These are phyloP conservation scores for Pleurotus tuoliensis DNA, from an alignment of 768 basidiomycete species.

Conservation along the genomic window DNA sequence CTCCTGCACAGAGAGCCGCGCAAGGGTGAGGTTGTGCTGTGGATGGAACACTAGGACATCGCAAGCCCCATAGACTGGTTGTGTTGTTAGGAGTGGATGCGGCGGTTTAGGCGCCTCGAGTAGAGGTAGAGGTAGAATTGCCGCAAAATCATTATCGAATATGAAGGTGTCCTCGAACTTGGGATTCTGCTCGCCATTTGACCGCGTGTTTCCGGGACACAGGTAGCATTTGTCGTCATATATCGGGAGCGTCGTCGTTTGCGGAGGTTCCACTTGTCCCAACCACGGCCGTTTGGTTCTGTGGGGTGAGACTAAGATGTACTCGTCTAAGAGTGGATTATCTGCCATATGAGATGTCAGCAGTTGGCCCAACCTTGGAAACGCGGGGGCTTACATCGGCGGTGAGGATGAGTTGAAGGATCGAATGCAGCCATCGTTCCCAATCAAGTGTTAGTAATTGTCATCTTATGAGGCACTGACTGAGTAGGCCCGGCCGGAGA, in stretches of 20 bases:
- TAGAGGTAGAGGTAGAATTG: conserved; percentile 61
- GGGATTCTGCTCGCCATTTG: conserved; percentile 68
- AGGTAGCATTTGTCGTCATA: conserved; percentile 80
- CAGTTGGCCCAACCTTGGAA: conserved; percentile 3
- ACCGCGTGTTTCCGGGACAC: conserved; percentile 80
- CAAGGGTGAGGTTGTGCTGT: conserved; percentile 80
- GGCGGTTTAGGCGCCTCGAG: conserved; percentile 46
- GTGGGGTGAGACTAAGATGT: conserved; percentile 85
- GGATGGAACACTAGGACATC: conserved; percentile 88
- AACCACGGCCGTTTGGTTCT: conserved; percentile 90
- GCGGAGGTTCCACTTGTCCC: conserved; percentile 75
- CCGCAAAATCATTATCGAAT: conserved; percentile 84
- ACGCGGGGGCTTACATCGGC: conserved; percentile 49
- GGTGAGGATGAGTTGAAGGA: conserved; percentile 61
- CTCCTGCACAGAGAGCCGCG: conserved; percentile 54
- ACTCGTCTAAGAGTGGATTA: conserved; percentile 75
- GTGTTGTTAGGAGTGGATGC: conserved; percentile 58
- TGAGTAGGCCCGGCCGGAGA: background rate
- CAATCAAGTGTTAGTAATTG: background rate
- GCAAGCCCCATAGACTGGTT: conserved; percentile 79
- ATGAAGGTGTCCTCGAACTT: conserved; percentile 61
- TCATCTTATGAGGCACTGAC: background rate
- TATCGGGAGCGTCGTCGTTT: conserved; percentile 45
- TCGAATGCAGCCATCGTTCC: conserved; percentile 44
- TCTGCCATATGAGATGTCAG: conserved; percentile 34